Conservation (phyloP, 108 stramenopile species). For the Nitzschia sp. region DNA sequence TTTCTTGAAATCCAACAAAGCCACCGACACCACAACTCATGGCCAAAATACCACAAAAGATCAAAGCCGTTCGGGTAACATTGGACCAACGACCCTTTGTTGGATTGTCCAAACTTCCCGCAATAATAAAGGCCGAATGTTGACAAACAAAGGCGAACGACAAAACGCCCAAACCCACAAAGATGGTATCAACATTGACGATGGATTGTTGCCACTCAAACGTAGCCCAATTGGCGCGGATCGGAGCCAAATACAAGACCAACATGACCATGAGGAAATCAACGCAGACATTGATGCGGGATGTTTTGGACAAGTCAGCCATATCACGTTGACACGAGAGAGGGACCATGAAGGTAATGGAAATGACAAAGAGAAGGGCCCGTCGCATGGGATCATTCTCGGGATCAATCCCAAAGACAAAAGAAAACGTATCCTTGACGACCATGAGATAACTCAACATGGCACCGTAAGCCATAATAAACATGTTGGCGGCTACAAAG, state of each 20-base stretch:
- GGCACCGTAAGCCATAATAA: conserved; percentile 83
- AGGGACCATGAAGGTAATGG: conserved; percentile 62
- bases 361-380: conserved; percentile 56
- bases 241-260: conserved; percentile 39
- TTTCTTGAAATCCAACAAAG: conserved; percentile 61
- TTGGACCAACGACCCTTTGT: conserved; percentile 69
- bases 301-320: conserved; percentile 79
- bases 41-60: conserved; percentile 48
- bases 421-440: conserved; percentile 77
- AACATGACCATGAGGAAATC: conserved; percentile 59
- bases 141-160: conserved; percentile 86
- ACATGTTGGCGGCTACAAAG: conserved; percentile 73
- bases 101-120: conserved; percentile 68
- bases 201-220: conserved; percentile 32
- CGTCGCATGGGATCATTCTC: conserved; percentile 46
- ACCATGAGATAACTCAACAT: conserved; percentile 80
- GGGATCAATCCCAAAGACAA: conserved; percentile 55
- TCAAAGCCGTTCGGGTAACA: conserved; percentile 53
- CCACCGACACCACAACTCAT: conserved; percentile 57
- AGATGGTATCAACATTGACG: conserved; percentile 54
- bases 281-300: conserved; percentile 58
- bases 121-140: conserved; percentile 83
- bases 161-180: conserved; percentile 79
- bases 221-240: conserved; percentile 22
- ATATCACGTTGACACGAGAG: conserved; percentile 77